Conservation (phyloP, 371 early-diverging fungal genomes). For the Polyrhizophydium stewartii region DNA sequence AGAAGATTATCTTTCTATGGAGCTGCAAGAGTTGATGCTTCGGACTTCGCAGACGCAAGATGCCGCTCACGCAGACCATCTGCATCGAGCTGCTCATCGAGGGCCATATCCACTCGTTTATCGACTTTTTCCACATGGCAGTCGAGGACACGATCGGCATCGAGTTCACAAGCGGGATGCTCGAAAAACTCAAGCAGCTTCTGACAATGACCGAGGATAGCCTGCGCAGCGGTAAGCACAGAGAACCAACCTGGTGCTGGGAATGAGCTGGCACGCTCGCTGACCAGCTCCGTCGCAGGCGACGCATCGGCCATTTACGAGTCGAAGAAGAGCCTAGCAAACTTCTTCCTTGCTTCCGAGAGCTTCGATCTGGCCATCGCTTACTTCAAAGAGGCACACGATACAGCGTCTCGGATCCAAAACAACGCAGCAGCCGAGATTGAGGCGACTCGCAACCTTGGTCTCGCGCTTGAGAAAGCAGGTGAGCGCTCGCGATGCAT, state of each 20-base stretch:
- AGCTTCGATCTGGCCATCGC: slow-evolving; percentile 13
- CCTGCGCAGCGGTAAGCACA: slow-evolving; percentile 5
- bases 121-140: slow-evolving; percentile 37
- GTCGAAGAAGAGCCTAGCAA: slow-evolving; percentile 26
- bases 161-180: slow-evolving; percentile 3
- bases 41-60: too few species aligned
- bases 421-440: slow-evolving; percentile 16
- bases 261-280: not conserved
- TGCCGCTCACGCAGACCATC: slow-evolving; percentile 21
- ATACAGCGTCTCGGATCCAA: slow-evolving; percentile 10
- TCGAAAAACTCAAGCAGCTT: slow-evolving; percentile 21
- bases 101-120: slow-evolving; percentile 36
- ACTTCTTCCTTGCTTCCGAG: slow-evolving; percentile 14
- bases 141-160: slow-evolving; percentile 2
- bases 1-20: too few species aligned
- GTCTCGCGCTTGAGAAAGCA: slow-evolving; percentile 19
- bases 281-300: not conserved
- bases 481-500: slow-evolving; percentile 7
- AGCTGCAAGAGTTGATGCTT: too few species aligned
- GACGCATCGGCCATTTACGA: slow-evolving; percentile 18
- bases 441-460: slow-evolving; percentile 27
- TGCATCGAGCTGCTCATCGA: slow-evolving; percentile 31
- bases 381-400: slow-evolving; percentile 26
- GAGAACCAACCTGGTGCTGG: not conserved
- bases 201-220: slow-evolving; percentile 28